Conservation (phyloP, 371 early-diverging fungal species). For the Mortierella polycephala region DNA sequence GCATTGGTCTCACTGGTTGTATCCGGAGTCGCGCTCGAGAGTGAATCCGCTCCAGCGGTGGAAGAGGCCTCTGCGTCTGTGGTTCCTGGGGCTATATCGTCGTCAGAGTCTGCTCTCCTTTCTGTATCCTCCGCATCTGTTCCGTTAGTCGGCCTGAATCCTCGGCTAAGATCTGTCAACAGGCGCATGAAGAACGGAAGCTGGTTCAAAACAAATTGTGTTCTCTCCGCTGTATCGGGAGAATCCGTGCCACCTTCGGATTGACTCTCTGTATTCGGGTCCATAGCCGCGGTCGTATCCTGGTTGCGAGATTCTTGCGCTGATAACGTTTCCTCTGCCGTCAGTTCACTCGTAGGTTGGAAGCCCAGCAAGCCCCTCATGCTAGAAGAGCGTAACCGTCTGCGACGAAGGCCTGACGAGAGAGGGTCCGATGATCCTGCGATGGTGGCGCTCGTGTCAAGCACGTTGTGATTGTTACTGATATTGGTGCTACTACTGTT, state of each 20-base stretch:
- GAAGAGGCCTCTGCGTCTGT: neutral
- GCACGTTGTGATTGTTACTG: neutral
- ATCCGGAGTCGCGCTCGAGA: neutral
- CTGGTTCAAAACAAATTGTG: constrained; percentile 30
- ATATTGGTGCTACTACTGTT: neutral
- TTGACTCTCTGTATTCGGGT: neutral
- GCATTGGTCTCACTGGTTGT: neutral
- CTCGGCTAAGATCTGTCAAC: constrained; percentile 29
- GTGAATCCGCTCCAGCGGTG: neutral
- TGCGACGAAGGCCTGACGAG: constrained; percentile 11
- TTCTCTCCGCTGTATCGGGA: constrained; percentile 9
- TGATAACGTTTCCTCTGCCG: constrained; percentile 1
- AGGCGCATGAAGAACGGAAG: constrained; percentile 39
- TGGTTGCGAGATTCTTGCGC: constrained; percentile 1
- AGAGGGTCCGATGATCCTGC: neutral
- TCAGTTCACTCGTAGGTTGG: constrained; percentile 17
- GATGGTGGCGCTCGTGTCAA: neutral
- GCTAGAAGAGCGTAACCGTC: constrained; percentile 32
- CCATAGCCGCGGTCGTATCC: neutral
- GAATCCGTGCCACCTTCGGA: neutral
- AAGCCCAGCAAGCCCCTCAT: constrained; percentile 26
- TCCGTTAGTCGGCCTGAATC: constrained; percentile 5
- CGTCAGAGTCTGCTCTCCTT: neutral
- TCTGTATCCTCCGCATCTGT: neutral
- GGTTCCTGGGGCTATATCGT: neutral